Conservation (phyloP, 169 alveolate species). For the Besnoitia besnoiti region DNA sequence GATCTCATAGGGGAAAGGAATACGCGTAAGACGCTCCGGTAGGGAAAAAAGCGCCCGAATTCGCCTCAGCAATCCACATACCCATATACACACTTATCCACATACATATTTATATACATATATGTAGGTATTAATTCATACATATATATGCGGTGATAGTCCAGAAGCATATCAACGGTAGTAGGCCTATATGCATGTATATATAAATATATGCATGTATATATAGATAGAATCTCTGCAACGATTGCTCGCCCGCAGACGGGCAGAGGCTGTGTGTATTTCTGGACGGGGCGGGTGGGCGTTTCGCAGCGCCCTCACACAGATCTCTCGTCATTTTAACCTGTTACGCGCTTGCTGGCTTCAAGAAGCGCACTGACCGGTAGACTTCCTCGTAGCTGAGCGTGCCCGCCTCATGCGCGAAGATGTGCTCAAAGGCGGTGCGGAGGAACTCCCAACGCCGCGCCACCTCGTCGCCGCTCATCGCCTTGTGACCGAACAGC, state of each 20-base stretch:
- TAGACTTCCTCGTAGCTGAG: conserved; percentile 70
- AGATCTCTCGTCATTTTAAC: too few species aligned
- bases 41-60: not conserved
- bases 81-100: not conserved
- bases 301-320: too few species aligned
- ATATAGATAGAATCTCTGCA: too few species aligned
- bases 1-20: not conserved
- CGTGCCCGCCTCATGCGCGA: conserved; percentile 69
- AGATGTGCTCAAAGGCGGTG: conserved; percentile 71
- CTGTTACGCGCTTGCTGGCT: too few species aligned
- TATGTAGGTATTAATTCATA: too few species aligned
- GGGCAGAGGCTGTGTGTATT: too few species aligned
- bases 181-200: too few species aligned
- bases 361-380: conserved; percentile 41
- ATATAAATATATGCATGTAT: too few species aligned
- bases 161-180: too few species aligned
- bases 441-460: conserved; percentile 67
- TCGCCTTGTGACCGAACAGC: conserved; percentile 13
- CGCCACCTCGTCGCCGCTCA: conserved; percentile 16
- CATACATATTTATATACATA: not conserved
- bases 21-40: not conserved
- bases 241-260: too few species aligned
- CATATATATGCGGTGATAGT: too few species aligned
- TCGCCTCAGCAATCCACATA: not conserved
- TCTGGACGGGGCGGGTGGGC: too few species aligned